Conservation (phyloP, 257 asterid genomes). For the Nicotiana tomentosiformis region DNA sequence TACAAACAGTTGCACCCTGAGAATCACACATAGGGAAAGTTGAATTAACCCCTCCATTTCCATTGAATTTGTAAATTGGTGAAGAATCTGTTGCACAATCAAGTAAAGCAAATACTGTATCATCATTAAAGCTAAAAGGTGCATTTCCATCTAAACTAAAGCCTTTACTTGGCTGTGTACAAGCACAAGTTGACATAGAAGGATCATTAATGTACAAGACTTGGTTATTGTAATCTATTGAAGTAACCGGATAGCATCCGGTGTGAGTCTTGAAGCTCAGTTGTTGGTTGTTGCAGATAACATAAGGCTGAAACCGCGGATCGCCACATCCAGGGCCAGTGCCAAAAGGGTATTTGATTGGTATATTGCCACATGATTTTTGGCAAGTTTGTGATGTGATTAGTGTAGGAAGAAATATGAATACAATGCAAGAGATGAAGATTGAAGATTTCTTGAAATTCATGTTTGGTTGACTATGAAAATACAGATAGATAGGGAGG, state of each 20-base stretch:
- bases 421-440: neutral
- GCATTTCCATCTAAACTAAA: constrained; percentile 77
- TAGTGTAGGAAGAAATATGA: constrained; percentile 24
- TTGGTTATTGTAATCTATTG: constrained; percentile 62
- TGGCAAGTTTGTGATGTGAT: constrained; percentile 54
- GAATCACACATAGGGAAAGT: constrained; percentile 55
- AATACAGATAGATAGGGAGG: neutral
- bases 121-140: constrained; percentile 60
- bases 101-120: constrained; percentile 56
- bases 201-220: constrained; percentile 59
- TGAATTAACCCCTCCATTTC: constrained; percentile 23
- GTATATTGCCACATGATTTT: constrained; percentile 52
- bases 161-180: constrained; percentile 69
- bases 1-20: constrained; percentile 49
- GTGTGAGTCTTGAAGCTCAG: constrained; percentile 61
- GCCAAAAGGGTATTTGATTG: constrained; percentile 67
- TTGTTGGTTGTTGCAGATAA: constrained; percentile 49
- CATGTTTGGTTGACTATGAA: neutral
- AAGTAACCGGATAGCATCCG: constrained; percentile 64
- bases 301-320: constrained; percentile 56
- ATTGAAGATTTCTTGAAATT: neutral
- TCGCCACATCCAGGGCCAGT: constrained; percentile 79
- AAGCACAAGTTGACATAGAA: constrained; percentile 77
- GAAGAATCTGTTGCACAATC: constrained; percentile 50
- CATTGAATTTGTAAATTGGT: constrained; percentile 30